A percentile compares a stretch with the other conserved stretches of the same genome.
phyloP scores from a whole-genome alignment of 1,284 basidiomycete species.

The Ceratobasidium sp. region DNA sequence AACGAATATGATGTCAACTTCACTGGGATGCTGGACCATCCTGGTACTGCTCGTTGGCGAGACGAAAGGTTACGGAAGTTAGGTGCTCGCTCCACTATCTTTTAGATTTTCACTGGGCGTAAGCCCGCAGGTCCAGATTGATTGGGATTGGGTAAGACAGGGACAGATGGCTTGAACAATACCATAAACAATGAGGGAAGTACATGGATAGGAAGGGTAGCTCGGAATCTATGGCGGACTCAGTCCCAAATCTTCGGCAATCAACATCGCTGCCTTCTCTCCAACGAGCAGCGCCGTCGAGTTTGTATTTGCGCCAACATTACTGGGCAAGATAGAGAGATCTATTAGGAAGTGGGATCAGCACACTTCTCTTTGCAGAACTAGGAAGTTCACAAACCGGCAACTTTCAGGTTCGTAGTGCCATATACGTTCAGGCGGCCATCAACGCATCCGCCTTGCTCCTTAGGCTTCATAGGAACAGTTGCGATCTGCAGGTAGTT shows the following conservation, averaged over 20 bases:
- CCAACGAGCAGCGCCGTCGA: constrained; percentile 41
- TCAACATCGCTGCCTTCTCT: constrained; percentile 39
- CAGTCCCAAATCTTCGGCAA: constrained; percentile 37
- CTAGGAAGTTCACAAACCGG: constrained; percentile 5
- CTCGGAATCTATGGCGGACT: constrained; percentile 4
- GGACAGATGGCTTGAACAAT: no score
- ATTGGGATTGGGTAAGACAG: no score
- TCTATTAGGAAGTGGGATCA: not conserved
- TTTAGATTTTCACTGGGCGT: no score
- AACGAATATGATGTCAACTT: no score
- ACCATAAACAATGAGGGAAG: no score
- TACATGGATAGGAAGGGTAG: no score
- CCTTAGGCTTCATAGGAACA: constrained; percentile 57
- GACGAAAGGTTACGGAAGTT: no score
- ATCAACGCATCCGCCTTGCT: constrained; percentile 60
- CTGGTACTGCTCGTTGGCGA: no score
- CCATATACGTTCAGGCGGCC: constrained; percentile 58
- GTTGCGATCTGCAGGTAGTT: constrained; percentile 67
- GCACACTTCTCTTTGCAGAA: no score
- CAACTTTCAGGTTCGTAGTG: constrained; percentile 54
- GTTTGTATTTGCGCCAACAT: constrained; percentile 42
- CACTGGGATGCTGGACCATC: no score
- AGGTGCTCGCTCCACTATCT: no score
- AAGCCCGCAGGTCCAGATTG: no score
- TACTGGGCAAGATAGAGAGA: constrained; percentile 31